phyloP scores from a whole-genome alignment of 768 basidiomycete genomes.

The Lentinula edodes region DNA sequence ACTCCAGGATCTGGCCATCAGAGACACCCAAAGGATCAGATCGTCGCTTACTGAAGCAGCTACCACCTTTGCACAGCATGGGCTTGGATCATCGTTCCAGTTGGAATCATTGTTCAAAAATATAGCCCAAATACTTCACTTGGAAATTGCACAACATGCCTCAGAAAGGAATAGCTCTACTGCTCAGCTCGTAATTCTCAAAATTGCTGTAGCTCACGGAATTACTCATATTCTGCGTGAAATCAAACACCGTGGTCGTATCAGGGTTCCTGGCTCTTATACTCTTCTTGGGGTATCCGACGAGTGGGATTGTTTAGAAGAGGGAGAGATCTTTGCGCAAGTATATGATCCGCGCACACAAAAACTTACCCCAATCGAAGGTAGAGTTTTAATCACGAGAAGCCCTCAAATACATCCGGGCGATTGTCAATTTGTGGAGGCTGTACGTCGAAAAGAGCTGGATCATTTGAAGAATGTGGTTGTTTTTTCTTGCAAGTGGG shows the following conservation, averaged over 20 bases:
- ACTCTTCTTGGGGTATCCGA: conserved; percentile 52
- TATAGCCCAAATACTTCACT: conserved; percentile 22
- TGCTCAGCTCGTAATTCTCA: conserved; percentile 23
- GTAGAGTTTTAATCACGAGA: conserved; percentile 38
- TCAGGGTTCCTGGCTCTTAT: conserved; percentile 37
- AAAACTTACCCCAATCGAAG: conserved; percentile 23
- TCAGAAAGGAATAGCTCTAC: background rate
- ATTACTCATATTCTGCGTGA: conserved; percentile 43
- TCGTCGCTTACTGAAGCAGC: conserved; percentile 28
- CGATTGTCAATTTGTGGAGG: conserved; percentile 34
- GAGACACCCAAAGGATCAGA: conserved; percentile 27
- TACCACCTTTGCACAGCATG: conserved; percentile 35
- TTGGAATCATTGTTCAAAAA: conserved; percentile 37
- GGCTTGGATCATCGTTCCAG: conserved; percentile 39
- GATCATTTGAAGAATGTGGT: conserved; percentile 38
- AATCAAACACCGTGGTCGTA: conserved; percentile 46
- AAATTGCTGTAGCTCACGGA: conserved; percentile 28
- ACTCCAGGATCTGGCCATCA: conserved; percentile 32
- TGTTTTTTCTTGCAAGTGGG: conserved; percentile 45
- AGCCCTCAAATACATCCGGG: conserved; percentile 53
- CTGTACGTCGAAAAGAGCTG: conserved; percentile 31
- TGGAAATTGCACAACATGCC: conserved; percentile 19
- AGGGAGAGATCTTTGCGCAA: conserved; percentile 44
- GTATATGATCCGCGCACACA: conserved; percentile 24
- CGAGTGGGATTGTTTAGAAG: conserved; percentile 37